Evolutionary conservation across 305 asterid genomes (phyloP), one percentile per base, ranked within the genome.

Genomic region (Rubia balearica): DNA sequence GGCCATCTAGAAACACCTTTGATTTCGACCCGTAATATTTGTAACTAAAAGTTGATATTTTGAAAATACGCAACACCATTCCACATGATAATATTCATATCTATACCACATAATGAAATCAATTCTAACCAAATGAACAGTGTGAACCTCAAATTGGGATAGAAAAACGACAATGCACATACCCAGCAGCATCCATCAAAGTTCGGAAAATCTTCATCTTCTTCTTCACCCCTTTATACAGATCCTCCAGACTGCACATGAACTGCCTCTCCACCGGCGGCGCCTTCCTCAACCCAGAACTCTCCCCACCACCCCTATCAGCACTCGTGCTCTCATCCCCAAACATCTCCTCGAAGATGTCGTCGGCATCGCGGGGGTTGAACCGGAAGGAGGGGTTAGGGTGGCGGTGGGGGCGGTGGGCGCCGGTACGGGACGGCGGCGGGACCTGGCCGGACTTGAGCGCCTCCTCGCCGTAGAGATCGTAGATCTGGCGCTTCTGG

Each of bases 401-500:
- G 55, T 81, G 88, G 77, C 82, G 85, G 71, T 83, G 89, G 68
- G 51, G 49, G 17, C 21, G 69, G 16, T 81, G 74, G 24, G 80
- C 83, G 48, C 77, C 71, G n/a, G 89, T 73, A 3, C 85, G 85
- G 0, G 88, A 85, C 9, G 91, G 88, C 61, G 93, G 89, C 0
- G 96, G 95, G 19, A 68, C 77, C 68, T 87, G 96, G 19, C 96
- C 96, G 30, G 96, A 84, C 82, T 90, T 93, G 75, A 93, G 83
- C 3, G 96, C 97, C 71, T 93, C 97, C 84, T 93, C 98, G 1
- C 97, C 97, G 69, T 87, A 90, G 21, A 90, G 90, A 81, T 92
- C 96, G 84, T 92, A 92, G 92, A 92, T 90, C 95, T 87, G 98
- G 55, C 98, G 98, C 86, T 93, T 93, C 76, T 85, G 90, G 17